phyloP scores from a whole-genome alignment of 139 green algal species.

The Trebouxia sp. region DNA sequence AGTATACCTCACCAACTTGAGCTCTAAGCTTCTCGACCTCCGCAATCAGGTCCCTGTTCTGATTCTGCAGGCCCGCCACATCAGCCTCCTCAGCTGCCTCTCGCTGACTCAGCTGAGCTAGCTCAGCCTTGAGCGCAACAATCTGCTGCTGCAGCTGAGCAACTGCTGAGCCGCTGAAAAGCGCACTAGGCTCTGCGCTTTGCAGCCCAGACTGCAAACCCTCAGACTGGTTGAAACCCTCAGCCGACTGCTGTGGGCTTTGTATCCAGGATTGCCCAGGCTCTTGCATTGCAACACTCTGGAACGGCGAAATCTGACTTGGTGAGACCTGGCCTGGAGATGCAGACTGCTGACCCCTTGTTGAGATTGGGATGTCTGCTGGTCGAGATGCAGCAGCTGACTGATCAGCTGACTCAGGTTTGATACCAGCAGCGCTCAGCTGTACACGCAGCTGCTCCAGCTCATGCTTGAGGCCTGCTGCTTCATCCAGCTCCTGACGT shows the following conservation, averaged over 20 bases:
- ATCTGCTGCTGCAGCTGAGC: constrained; percentile 8
- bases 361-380: neutral
- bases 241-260: neutral
- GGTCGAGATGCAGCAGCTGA: neutral
- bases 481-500: neutral
- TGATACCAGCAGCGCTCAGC: neutral
- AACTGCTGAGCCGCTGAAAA: neutral
- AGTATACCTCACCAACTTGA: constrained; percentile 12
- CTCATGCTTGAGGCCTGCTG: constrained; percentile 3
- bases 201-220: neutral
- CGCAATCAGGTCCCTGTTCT: constrained; percentile 4
- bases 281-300: constrained; percentile 18
- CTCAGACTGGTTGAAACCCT: neutral
- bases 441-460: neutral
- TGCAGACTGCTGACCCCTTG: neutral
- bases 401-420: neutral
- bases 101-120: constrained; percentile 12
- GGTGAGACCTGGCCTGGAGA: neutral
- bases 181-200: neutral
- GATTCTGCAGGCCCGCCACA: constrained; percentile 1
- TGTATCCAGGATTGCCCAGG: constrained; percentile 11
- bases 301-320: constrained; percentile 7
- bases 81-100: constrained; percentile 22
- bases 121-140: constrained; percentile 13
- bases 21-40: constrained; percentile 8